These are phyloP conservation scores for Castanea sativa DNA, from an alignment of 306 rosid genomes.

Conservation along the genomic window DNA sequence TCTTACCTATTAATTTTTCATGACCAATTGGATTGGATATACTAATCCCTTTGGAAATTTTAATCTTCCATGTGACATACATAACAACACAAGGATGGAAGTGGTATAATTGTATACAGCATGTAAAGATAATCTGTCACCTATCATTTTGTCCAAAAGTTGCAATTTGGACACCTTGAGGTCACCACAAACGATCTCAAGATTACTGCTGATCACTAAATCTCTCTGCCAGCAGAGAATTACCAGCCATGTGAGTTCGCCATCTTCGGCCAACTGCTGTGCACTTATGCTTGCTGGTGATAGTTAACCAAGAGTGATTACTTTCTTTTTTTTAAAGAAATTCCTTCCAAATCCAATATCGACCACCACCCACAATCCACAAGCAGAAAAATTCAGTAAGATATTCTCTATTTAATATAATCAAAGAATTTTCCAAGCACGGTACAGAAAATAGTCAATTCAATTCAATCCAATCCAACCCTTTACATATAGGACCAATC, in stretches of 20 bases:
- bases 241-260: background rate
- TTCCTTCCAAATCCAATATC: too few relatives aligned
- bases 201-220: background rate
- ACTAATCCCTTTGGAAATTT: background rate
- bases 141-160: background rate
- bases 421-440: background rate
- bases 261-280: background rate
- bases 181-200: background rate
- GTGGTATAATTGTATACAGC: background rate
- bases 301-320: too few relatives aligned
- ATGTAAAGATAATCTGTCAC: background rate
- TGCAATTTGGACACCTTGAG: background rate
- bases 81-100: background rate
- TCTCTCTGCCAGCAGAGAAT: background rate
- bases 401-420: too few relatives aligned
- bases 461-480: background rate
- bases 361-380: background rate
- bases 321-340: too few relatives aligned
- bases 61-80: background rate
- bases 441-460: background rate
- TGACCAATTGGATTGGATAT: background rate
- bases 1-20: background rate
- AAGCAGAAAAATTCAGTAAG: too few relatives aligned
- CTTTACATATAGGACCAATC: background rate
- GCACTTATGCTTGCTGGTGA: background rate